Percentiles rank a stretch among this genome's conserved stretches.
Evolutionary conservation across 371 early-diverging fungal species (phyloP).

Genomic region (Apophysomyces ossiformis): DNA sequence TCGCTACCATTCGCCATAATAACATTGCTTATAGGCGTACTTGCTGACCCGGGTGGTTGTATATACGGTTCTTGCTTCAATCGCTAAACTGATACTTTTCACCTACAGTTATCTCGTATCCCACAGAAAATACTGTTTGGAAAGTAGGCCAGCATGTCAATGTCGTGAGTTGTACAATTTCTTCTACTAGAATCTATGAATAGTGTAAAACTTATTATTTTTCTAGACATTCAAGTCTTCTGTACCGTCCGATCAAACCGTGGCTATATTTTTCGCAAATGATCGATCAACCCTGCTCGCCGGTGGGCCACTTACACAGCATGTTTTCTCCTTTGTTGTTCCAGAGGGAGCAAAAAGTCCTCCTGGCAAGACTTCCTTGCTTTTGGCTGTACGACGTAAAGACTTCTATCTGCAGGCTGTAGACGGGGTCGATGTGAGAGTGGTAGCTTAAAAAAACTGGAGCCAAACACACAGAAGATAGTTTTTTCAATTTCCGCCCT

Average conservation of each 20-base stretch:
- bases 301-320: slow-evolving; percentile 28
- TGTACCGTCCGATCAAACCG: slow-evolving; percentile 25
- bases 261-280: slow-evolving; percentile 38
- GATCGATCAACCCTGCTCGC: slow-evolving; percentile 23
- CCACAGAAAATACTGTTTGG: slow-evolving; percentile 34
- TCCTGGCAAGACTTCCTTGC: slow-evolving; percentile 23
- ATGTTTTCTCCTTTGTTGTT: slow-evolving; percentile 32
- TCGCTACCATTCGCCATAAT: neutral
- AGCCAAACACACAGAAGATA: neutral
- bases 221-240: slow-evolving; percentile 17
- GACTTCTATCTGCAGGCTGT: slow-evolving; percentile 32
- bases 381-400: slow-evolving; percentile 40
- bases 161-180: slow-evolving; percentile 21
- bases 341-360: slow-evolving; percentile 28
- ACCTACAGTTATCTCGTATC: slow-evolving; percentile 32
- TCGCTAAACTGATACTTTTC: neutral
- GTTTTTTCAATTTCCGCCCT: too few relatives aligned
- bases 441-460: slow-evolving; percentile 13
- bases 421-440: slow-evolving; percentile 34
- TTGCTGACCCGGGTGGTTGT: neutral
- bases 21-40: neutral
- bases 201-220: neutral
- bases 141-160: slow-evolving; percentile 40
- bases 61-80: neutral
- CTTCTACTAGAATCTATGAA: neutral